Evolutionary conservation across 2,329 filamentous ascomycete species (phyloP).

Genomic region (Pseudogymnoascus sp.): DNA sequence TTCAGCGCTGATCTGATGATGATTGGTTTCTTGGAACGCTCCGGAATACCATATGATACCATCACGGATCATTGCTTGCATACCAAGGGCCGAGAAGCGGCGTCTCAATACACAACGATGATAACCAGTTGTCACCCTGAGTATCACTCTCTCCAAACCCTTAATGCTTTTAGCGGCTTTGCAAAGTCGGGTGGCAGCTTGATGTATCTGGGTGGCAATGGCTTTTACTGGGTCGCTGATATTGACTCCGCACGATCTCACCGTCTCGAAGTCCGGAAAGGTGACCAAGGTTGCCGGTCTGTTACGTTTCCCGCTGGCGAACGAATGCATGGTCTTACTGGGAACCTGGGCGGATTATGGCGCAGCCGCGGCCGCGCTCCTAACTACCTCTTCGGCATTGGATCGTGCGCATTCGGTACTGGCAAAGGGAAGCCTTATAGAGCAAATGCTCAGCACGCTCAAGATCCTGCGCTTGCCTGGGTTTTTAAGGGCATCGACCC

Average conservation of each 20-base stretch:
- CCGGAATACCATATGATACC: slow-evolving; percentile 28
- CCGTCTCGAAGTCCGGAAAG: slow-evolving; percentile 29
- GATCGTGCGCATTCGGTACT: slow-evolving; percentile 26
- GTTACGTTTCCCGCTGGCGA: slow-evolving; percentile 26
- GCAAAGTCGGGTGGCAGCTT: slow-evolving; percentile 27
- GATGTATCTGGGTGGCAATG: slow-evolving; percentile 33
- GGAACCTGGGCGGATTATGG: slow-evolving; percentile 29
- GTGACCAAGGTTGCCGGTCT: slow-evolving; percentile 28
- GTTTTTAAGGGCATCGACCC: background rate
- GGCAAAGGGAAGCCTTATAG: slow-evolving; percentile 22
- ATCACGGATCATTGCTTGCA: slow-evolving; percentile 33
- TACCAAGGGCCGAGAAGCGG: slow-evolving; percentile 16
- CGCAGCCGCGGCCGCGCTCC: slow-evolving; percentile 26
- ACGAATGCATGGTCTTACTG: slow-evolving; percentile 25
- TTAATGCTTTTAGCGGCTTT: slow-evolving; percentile 26
- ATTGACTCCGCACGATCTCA: slow-evolving; percentile 21
- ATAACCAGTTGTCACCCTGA: slow-evolving; percentile 30
- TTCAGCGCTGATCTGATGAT: slow-evolving; percentile 30
- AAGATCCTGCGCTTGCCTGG: slow-evolving; percentile 11
- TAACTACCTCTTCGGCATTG: slow-evolving; percentile 28
- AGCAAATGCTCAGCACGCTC: background rate
- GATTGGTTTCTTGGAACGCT: slow-evolving; percentile 29
- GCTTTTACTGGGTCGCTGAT: slow-evolving; percentile 29
- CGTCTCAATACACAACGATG: slow-evolving; percentile 22
- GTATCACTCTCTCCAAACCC: slow-evolving; percentile 26